Evolutionary conservation across 163 green algal genomes (phyloP), one percentile per base, ranked within the genome.

Genomic region (Prototheca stagnorum): DNA sequence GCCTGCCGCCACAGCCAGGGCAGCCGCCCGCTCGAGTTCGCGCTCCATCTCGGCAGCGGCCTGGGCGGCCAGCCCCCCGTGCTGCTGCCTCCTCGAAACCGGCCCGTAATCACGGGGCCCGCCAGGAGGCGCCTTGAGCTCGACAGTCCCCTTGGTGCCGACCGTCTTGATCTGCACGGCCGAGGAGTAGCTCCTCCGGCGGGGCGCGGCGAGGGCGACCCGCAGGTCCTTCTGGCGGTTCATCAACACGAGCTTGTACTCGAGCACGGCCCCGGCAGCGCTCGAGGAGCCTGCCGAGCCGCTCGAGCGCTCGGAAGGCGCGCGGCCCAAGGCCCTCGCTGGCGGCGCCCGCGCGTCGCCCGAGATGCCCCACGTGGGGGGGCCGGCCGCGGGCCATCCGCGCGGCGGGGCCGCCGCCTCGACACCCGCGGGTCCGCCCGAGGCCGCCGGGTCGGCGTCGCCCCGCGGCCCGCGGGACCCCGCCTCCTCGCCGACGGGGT

Each of bases 211-310:
- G 39, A 77, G 51, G 19, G 54, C 41, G n/a, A 79, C 60, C 17
- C 31, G 34, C 39, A 74, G 64, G 0, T 52, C 36, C 17, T 79
- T 64, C 59, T 88, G 79, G 39, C 79, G 74, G 62, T 88, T 88
- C 39, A 88, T 66, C 29, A 88, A 54, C n/a, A 79, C 61, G 39
- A 69, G 33, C 44, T 63, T 60, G 46, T 58, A 63, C 34, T 64
- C 49, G 15, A 57, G 44, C 23, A 61, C 25, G 12, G 49, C 42
- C 35, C 22, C 49, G 61, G n/a, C n/a, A n/a, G 16, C 33, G 46
- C 2, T 67, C 58, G 47, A 28, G 22, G 9, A 53, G 49, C 28
- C 49, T 21, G 3, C 28, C 5, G 15, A 27, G 16, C 16, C 42
- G 34, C 26, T 40, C 22, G 11, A 54, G 25, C n/a, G n/a, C n/a